Evolutionary conservation across 2,329 filamentous ascomycete genomes (phyloP), one percentile per base, ranked within the genome.

Genomic region (Hymenoscyphus infarciens): DNA sequence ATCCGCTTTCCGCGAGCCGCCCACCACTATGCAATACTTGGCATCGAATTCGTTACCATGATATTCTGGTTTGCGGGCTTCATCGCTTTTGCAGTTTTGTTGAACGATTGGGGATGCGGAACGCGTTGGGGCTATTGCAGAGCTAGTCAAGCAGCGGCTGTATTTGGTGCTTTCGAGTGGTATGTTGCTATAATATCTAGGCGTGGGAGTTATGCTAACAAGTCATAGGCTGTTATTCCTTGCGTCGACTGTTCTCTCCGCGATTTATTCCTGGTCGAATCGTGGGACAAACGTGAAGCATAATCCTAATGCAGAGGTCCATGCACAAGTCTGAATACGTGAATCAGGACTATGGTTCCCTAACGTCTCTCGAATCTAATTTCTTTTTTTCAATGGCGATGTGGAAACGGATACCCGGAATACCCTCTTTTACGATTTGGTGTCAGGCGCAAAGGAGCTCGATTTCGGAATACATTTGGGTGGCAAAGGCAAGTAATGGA

Each of bases 31-130:
- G 85, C 82, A 54, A 83, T 92, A 16, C 79, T 93, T 19, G 86
- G 71, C 1, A 80, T 91, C 35, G 90, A 96, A 71, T 80, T 79
- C 56, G 68, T 95, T 27, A 95, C 91, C 10, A 87, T 89, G 77
- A 81, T 96, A 62, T 96, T 96, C 80, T 97, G 92, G 92, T 95
- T 97, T 73, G 87, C 89, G 0, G 92, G 91, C 6, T 89, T 92
- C 70, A 87, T 96, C 68, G 91, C 91, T 0, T 76, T 93, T 11
- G 91, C 89, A 0, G 87, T 86, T 22, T 80, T 81, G 61, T 76
- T 92, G 62, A 83, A 83, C 60, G 80, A 83, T 16, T 78, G 84
- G 0, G 76, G 73, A 8, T 78, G 82, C 62, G 87, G 85, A 72
- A 80, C 77, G 52, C 78, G 80, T 6, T 65, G 59, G 64, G 59